phyloP scores from a whole-genome alignment of 352 stramenopile species.

The Bremia lactucae region DNA sequence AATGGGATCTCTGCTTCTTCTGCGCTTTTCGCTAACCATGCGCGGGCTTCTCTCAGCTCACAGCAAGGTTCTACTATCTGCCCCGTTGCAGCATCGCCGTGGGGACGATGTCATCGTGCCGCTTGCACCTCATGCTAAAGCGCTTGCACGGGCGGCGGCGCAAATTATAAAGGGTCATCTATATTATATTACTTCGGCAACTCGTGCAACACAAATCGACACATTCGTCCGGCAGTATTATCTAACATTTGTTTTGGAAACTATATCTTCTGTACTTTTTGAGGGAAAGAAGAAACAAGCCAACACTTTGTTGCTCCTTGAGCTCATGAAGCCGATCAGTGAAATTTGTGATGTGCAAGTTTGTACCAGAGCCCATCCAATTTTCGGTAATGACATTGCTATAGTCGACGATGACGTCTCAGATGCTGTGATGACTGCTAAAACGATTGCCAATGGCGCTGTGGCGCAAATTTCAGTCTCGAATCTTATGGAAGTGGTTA shows the following conservation, averaged over 20 bases:
- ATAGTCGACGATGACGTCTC: constrained; percentile 18
- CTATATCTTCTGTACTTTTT: constrained; percentile 59
- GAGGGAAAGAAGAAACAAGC: constrained; percentile 68
- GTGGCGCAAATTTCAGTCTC: constrained; percentile 22
- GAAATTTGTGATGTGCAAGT: constrained; percentile 10
- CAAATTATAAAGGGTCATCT: constrained; percentile 41
- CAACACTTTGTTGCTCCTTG: constrained; percentile 58
- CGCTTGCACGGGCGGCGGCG: constrained; percentile 32
- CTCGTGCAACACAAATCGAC: constrained; percentile 34
- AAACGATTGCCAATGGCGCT: constrained; percentile 20
- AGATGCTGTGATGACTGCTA: constrained; percentile 4
- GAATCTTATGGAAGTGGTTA: constrained; percentile 41
- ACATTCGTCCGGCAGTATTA: constrained; percentile 68
- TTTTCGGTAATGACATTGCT: constrained; percentile 16
- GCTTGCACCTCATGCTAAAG: constrained; percentile 47
- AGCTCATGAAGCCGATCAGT: constrained; percentile 42
- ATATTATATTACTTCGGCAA: constrained; percentile 33
- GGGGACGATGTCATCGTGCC: constrained; percentile 47
- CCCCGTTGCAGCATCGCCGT: constrained; percentile 50
- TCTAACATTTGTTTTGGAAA: constrained; percentile 69
- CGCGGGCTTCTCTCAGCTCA: constrained; percentile 52
- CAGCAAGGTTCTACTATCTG: constrained; percentile 55
- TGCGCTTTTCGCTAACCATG: constrained; percentile 69
- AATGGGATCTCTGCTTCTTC: constrained; percentile 60
- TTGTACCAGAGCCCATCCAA: neutral